These are phyloP conservation scores for Penicillium psychrosexuale DNA, from an alignment of 2,329 filamentous ascomycete genomes.

Conservation along the genomic window DNA sequence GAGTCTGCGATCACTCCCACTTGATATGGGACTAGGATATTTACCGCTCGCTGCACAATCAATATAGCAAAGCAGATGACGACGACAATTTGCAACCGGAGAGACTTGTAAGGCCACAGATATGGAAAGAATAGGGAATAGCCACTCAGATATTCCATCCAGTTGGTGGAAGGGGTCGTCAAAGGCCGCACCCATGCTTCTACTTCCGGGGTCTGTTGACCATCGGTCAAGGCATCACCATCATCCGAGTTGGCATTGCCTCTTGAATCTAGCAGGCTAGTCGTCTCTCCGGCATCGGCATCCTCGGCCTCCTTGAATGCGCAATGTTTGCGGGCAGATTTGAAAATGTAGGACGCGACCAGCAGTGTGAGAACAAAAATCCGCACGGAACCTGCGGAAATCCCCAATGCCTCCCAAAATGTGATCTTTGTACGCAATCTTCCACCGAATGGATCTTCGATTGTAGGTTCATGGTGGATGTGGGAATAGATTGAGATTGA, in stretches of 20 bases:
- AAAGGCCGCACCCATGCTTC: conserved; percentile 81
- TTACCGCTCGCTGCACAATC: conserved; percentile 72
- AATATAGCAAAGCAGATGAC: conserved; percentile 78
- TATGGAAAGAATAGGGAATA: conserved; percentile 74
- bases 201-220: neutral
- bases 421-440: conserved; percentile 31
- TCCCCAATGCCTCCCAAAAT: neutral
- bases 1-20: conserved; percentile 67
- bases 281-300: neutral
- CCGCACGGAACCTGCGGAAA: conserved; percentile 60
- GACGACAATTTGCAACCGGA: conserved; percentile 69
- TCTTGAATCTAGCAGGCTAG: neutral
- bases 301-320: neutral
- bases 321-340: conserved; percentile 12
- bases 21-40: conserved; percentile 76
- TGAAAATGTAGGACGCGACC: conserved; percentile 57
- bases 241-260: neutral
- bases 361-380: conserved; percentile 63
- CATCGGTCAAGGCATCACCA: neutral
- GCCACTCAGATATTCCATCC: conserved; percentile 88
- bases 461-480: conserved; percentile 61
- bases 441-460: conserved; percentile 48
- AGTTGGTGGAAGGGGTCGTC: conserved; percentile 78
- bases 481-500: conserved; percentile 67
- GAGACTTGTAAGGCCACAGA: conserved; percentile 70